These are phyloP conservation scores for Drechmeria coniospora DNA, from an alignment of 2,329 filamentous ascomycete genomes.

Conservation along the genomic window DNA sequence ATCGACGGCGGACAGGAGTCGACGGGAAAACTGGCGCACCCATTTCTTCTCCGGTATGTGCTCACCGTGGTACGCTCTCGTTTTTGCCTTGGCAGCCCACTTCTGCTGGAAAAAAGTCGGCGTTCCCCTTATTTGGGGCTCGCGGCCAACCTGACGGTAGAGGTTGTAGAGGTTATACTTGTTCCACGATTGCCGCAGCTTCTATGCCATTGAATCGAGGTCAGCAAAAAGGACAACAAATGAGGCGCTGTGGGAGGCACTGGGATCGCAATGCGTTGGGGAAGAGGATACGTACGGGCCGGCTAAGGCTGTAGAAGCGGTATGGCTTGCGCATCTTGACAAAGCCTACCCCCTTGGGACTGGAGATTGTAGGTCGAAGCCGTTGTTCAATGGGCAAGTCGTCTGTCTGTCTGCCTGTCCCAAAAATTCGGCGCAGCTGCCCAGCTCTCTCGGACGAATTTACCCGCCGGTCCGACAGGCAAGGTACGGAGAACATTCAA, in stretches of 20 bases:
- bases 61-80: constrained; percentile 85
- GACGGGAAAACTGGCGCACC: constrained; percentile 80
- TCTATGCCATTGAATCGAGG: constrained; percentile 34
- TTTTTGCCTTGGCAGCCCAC: constrained; percentile 76
- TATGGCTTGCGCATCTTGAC: constrained; percentile 37
- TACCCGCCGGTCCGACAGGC: no score
- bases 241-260: not conserved
- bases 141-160: constrained; percentile 20
- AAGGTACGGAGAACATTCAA: no score
- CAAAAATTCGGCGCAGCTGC: constrained; percentile 16
- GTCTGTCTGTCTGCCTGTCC: no score
- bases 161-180: constrained; percentile 96
- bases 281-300: constrained; percentile 34
- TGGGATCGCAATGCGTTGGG: constrained; percentile 3
- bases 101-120: constrained; percentile 95
- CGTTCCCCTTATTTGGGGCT: constrained; percentile 14
- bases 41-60: constrained; percentile 87
- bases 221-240: constrained; percentile 1
- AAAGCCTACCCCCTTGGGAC: constrained; percentile 12
- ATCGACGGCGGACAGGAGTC: constrained; percentile 66
- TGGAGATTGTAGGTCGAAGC: constrained; percentile 2
- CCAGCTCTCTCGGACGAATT: constrained; percentile 13
- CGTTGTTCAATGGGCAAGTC: no score
- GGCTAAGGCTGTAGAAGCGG: constrained; percentile 52
- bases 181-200: constrained; percentile 91